Conservation (phyloP, 495 filamentous ascomycete genomes). For the Hyphodiscus hymeniophilus region DNA sequence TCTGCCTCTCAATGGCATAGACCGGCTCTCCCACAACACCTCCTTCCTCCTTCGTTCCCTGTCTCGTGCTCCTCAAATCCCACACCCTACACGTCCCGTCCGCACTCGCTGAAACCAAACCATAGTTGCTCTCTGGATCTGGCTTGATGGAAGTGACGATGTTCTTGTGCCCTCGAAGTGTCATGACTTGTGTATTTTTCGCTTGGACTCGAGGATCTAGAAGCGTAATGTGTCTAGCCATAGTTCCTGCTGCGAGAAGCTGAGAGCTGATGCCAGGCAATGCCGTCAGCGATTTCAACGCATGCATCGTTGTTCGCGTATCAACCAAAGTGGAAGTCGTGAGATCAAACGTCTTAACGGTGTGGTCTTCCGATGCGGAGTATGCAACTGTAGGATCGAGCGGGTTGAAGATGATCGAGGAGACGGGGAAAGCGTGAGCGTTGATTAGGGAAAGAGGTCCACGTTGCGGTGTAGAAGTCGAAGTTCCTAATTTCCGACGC, state of each 20-base stretch:
- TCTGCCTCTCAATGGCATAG: conserved; percentile 71
- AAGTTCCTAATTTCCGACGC: conserved; percentile 64
- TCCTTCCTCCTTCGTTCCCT: conserved; percentile 50
- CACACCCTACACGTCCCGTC: conserved; percentile 88
- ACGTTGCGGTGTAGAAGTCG: conserved; percentile 57
- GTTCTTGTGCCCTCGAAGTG: conserved; percentile 83
- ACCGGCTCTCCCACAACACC: conserved; percentile 68
- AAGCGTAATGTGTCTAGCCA: conserved; percentile 79
- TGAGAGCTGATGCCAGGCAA: conserved; percentile 32
- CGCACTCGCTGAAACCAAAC: conserved; percentile 73
- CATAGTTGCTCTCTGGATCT: conserved; percentile 66
- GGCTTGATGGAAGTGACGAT: conserved; percentile 63
- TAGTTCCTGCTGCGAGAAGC: conserved; percentile 76
- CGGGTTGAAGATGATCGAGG: conserved; percentile 72
- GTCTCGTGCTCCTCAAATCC: conserved; percentile 73
- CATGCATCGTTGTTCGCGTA: conserved; percentile 71
- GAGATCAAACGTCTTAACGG: conserved; percentile 84
- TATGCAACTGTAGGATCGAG: conserved; percentile 82
- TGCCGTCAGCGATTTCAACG: conserved; percentile 56
- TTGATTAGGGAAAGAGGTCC: conserved; percentile 69
- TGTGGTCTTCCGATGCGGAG: conserved; percentile 81
- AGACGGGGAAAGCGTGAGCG: conserved; percentile 63
- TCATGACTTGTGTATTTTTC: conserved; percentile 68
- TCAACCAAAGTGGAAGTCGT: conserved; percentile 65
- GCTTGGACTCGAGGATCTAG: conserved; percentile 78